Conservation (phyloP, 2,329 filamentous ascomycete genomes). For the Botryotinia calthae region DNA sequence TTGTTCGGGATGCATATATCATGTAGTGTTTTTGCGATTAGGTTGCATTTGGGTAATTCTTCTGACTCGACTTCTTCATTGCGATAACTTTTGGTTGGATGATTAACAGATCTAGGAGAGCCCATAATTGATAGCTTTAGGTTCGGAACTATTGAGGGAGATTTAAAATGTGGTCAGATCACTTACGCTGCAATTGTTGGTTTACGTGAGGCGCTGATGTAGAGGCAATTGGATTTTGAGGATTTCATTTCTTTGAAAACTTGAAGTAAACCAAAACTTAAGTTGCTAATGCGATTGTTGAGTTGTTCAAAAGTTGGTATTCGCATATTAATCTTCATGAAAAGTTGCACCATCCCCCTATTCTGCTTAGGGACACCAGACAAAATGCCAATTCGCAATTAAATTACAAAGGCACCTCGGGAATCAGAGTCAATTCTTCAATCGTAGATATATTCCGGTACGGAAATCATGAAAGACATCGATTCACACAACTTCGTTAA, state of each 20-base stretch:
- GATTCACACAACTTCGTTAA: slow-evolving; percentile 64
- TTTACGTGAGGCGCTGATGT: too few relatives aligned
- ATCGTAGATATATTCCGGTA: slow-evolving; percentile 37
- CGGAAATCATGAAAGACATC: slow-evolving; percentile 49
- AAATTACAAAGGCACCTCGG: not conserved
- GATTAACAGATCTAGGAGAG: not conserved
- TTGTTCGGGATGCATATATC: not conserved
- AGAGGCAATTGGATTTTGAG: not conserved
- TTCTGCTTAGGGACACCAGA: not conserved
- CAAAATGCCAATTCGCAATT: not conserved
- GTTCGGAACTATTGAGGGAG: not conserved
- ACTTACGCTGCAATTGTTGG: not conserved
- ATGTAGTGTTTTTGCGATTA: not conserved
- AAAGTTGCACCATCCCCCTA: slow-evolving; percentile 11
- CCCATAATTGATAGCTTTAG: not conserved
- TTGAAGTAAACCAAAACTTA: not conserved
- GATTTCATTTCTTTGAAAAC: not conserved
- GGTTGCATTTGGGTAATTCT: not conserved
- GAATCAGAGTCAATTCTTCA: slow-evolving; percentile 31
- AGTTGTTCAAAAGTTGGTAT: not conserved
- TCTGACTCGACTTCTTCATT: not conserved
- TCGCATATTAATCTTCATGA: slow-evolving; percentile 26
- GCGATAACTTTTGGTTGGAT: not conserved
- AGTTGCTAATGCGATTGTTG: not conserved
- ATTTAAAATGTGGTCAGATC: not conserved